phyloP scores from a whole-genome alignment of 148 eudicot species.

The Vaccinium darrowii region DNA sequence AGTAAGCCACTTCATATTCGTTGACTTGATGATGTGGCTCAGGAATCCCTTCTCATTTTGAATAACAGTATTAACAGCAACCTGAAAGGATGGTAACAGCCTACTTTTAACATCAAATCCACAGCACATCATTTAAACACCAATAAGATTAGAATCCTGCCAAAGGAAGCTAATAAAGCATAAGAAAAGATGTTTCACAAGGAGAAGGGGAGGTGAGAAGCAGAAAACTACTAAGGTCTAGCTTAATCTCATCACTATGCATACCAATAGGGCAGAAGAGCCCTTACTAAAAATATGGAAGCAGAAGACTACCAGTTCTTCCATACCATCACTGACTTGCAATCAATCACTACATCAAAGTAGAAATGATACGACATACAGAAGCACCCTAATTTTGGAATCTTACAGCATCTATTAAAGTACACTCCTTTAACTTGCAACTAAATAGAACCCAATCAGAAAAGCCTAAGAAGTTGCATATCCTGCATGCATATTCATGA shows the following conservation, averaged over 20 bases:
- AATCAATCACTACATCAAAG: conserved; percentile 4
- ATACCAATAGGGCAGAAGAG: too few species aligned
- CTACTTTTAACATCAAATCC: too few species aligned
- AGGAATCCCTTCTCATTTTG: conserved; percentile 75
- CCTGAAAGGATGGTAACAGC: conserved; percentile 31
- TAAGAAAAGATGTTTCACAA: background rate
- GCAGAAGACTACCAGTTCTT: background rate
- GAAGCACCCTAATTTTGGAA: background rate
- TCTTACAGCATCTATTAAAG: background rate
- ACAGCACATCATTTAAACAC: background rate
- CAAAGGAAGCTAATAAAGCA: background rate
- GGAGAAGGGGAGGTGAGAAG: background rate
- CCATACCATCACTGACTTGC: background rate
- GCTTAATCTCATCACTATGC: background rate
- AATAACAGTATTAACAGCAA: conserved; percentile 73
- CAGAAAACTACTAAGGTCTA: background rate
- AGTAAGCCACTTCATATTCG: conserved; percentile 88
- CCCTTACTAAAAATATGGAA: background rate
- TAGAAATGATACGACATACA: background rate
- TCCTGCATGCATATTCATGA: background rate
- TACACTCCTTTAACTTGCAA: background rate
- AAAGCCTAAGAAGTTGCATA: background rate
- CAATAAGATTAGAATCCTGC: background rate
- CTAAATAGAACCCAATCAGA: background rate
- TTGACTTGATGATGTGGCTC: conserved; percentile 75